A percentile compares a stretch with the other conserved stretches of the same genome.
phyloP scores from a whole-genome alignment of 2,329 filamentous ascomycete species.

The Aspergillus viridinutans region DNA sequence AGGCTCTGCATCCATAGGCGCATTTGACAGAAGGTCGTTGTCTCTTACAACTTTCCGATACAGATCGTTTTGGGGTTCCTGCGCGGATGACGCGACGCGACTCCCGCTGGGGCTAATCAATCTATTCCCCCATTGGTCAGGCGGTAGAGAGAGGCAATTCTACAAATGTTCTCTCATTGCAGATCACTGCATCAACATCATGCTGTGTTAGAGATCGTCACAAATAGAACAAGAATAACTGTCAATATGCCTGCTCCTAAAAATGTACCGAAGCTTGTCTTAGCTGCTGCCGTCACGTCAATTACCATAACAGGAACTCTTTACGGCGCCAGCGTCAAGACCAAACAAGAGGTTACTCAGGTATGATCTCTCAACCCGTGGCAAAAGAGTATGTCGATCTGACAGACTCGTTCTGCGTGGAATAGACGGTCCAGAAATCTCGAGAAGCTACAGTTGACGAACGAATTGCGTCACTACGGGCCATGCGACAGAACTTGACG shows the following conservation, averaged over 20 bases:
- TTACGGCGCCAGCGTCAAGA: conserved; percentile 59
- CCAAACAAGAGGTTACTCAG: conserved; percentile 48
- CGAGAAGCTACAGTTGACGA: conserved; percentile 51
- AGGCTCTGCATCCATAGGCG: neutral
- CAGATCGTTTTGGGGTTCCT: neutral
- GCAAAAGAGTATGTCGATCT: neutral
- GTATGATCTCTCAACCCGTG: conserved; percentile 32
- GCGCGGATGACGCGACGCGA: conserved; percentile 27
- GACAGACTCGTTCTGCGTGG: neutral
- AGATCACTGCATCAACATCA: neutral
- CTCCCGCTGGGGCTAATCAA: conserved; percentile 11
- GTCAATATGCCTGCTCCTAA: conserved; percentile 26
- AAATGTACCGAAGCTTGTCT: conserved; percentile 47
- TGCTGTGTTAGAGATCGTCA: neutral
- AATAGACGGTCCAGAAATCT: conserved; percentile 44
- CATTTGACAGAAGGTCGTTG: conserved; percentile 4
- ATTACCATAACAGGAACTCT: conserved; percentile 55
- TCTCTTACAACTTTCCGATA: neutral
- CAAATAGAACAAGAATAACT: neutral
- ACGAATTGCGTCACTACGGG: conserved; percentile 52
- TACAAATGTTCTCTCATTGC: conserved; percentile 2
- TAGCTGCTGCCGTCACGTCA: conserved; percentile 53
- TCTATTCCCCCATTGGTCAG: conserved; percentile 14
- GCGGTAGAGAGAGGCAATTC: conserved; percentile 21
- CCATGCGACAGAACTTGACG: conserved; percentile 47